These are phyloP conservation scores for Trichoderma breve DNA, from an alignment of 2,329 filamentous ascomycete genomes.

Conservation along the genomic window DNA sequence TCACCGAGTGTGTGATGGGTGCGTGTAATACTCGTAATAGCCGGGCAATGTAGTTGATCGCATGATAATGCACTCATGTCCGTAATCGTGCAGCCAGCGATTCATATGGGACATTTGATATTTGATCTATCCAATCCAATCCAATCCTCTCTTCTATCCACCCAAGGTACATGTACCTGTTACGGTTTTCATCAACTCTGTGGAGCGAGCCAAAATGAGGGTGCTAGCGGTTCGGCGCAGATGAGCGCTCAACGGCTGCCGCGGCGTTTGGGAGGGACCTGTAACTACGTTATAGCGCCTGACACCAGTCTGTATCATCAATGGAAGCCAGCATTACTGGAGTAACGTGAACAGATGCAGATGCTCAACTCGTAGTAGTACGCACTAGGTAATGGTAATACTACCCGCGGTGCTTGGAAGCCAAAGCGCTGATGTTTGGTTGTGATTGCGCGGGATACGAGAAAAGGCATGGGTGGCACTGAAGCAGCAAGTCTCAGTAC, in stretches of 20 bases:
- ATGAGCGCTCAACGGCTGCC: slow-evolving; percentile 8
- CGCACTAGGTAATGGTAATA: not conserved
- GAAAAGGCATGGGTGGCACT: not conserved
- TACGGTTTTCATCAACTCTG: not conserved
- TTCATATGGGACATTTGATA: not conserved
- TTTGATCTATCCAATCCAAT: not conserved
- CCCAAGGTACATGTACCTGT: not conserved
- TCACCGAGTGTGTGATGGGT: not conserved
- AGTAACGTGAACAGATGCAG: not conserved
- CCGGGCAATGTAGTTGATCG: not conserved
- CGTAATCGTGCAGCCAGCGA: not conserved
- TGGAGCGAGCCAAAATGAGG: slow-evolving; percentile 3
- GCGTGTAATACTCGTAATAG: not conserved
- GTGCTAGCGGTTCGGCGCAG: slow-evolving; percentile 15
- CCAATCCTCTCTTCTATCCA: not conserved
- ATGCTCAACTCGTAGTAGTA: not conserved
- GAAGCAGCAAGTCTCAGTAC: not conserved
- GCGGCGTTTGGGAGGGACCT: not conserved
- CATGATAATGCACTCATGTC: not conserved
- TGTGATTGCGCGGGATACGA: not conserved
- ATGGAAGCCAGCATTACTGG: not conserved
- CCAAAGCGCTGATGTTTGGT: not conserved
- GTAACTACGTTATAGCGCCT: not conserved
- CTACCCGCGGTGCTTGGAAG: not conserved
- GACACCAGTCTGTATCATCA: not conserved